These are phyloP conservation scores for Phytophthora pluvialis DNA, from an alignment of 352 stramenopile species.

Conservation along the genomic window DNA sequence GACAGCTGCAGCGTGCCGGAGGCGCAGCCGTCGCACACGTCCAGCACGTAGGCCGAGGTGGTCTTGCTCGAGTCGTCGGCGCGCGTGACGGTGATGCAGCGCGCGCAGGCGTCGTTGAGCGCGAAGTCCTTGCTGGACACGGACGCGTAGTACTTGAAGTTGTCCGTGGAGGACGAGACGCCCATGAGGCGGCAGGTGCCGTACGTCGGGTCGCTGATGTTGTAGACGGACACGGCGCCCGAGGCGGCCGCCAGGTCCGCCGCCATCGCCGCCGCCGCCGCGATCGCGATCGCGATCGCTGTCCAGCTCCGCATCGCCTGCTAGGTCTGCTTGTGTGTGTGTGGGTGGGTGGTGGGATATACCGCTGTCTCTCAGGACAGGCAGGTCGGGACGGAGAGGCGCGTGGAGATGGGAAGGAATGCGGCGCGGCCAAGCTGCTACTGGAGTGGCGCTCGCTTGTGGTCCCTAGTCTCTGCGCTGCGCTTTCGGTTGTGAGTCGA, in stretches of 20 bases:
- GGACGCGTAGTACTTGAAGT: constrained; percentile 84
- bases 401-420: constrained; percentile 16
- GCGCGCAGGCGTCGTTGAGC: constrained; percentile 68
- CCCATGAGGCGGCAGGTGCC: constrained; percentile 78
- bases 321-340: background rate
- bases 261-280: constrained; percentile 6
- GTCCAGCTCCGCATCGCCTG: constrained; percentile 26
- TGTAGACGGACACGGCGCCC: constrained; percentile 56
- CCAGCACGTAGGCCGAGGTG: constrained; percentile 74
- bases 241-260: constrained; percentile 19
- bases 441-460: background rate
- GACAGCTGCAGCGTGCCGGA: constrained; percentile 63
- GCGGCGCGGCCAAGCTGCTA: background rate
- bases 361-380: constrained; percentile 13
- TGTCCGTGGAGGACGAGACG: constrained; percentile 51
- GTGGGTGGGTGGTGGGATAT: constrained; percentile 15
- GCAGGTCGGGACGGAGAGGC: constrained; percentile 9
- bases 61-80: constrained; percentile 49
- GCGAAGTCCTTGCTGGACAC: constrained; percentile 61
- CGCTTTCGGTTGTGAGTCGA: constrained; percentile 27
- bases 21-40: constrained; percentile 68
- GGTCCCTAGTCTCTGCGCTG: background rate
- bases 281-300: background rate
- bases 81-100: constrained; percentile 76
- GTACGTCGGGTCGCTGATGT: constrained; percentile 63